phyloP scores from a whole-genome alignment of 2,329 filamentous ascomycete species.

The Calonectria montana region DNA sequence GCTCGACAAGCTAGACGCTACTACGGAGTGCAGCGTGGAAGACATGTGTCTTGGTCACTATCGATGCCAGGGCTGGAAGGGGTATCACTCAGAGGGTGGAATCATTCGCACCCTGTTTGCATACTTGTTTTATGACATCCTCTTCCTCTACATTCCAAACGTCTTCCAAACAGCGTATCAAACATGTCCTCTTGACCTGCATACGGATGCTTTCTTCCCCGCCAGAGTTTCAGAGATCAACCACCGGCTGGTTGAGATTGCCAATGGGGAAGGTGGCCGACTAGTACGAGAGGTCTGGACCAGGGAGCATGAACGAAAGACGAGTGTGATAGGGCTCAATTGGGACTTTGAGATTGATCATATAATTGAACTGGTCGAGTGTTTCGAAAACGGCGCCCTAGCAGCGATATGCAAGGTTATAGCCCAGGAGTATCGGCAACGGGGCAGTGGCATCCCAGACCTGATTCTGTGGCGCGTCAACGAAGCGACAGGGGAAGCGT shows the following conservation, averaged over 20 bases:
- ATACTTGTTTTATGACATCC: conserved; percentile 91
- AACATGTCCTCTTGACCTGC: conserved; percentile 90
- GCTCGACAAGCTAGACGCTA: conserved; percentile 79
- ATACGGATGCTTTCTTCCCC: conserved; percentile 92
- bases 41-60: conserved; percentile 94
- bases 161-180: conserved; percentile 98
- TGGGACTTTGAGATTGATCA: conserved; percentile 89
- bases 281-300: conserved; percentile 78
- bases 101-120: conserved; percentile 92
- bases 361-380: conserved; percentile 79
- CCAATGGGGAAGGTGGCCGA: conserved; percentile 78
- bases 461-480: conserved; percentile 82
- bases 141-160: conserved; percentile 94
- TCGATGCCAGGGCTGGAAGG: conserved; percentile 87
- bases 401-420: conserved; percentile 91
- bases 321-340: conserved; percentile 90
- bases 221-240: conserved; percentile 91
- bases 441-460: conserved; percentile 91
- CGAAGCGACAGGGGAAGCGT: conserved; percentile 42
- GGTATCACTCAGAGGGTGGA: conserved; percentile 92
- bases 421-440: conserved; percentile 91
- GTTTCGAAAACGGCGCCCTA: conserved; percentile 84
- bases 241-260: conserved; percentile 84
- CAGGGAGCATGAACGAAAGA: conserved; percentile 75
- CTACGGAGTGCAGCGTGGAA: conserved; percentile 87